Base-by-base conservation (phyloP, 768 basidiomycete species). In the Mycena floridula region DNA sequence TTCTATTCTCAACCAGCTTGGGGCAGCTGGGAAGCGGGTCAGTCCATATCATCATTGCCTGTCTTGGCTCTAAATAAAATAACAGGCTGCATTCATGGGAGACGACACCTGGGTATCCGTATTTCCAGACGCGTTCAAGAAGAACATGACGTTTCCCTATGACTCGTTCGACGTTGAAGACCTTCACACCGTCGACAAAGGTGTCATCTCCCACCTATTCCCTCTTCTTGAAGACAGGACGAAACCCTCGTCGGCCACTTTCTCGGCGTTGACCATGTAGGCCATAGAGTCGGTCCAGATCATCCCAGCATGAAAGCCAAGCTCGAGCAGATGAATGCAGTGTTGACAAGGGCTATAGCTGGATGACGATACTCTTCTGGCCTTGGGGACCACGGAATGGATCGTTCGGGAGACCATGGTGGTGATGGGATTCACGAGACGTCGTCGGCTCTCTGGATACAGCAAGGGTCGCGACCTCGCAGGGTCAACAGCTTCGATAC, bases 101-200 rank as follows among this genome's bases (percentile, higher is more conserved):
- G 95, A 98, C 56, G 92, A 98, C 60, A 99, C 96, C 0, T 99
- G 96, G 96, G 77, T 87, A 63, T 77, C 82, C 1, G 77, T 94
- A 11, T 99, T 93, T 57, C 90, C 94, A 0, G 66, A 76, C 42
- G 66, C 79, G 4, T 92, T 97, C 53, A 69, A 75, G 23, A 61
- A 68, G 12, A 82, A 88, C 55, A 80, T 87, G 71, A 73, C 85
- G 1, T 85, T 80, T 57, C 85, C 94, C 0, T 98, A 81, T 59
- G 94, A 96, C 62, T 96, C 93, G 0, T 98, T 99, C 74, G 93
- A 98, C 61, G 96, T 99, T 47, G 96, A 98, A 61, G 96, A 98
- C 59, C 73, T 99, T 3, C 93, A 99, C 56, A 85, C 90, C 0
- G 96, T 98, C 38, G 96, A 99, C 55, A 72, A 85, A 42, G 95